These are phyloP conservation scores for Pseudogymnoascus destructans DNA, from an alignment of 2,329 filamentous ascomycete species.

Conservation along the genomic window DNA sequence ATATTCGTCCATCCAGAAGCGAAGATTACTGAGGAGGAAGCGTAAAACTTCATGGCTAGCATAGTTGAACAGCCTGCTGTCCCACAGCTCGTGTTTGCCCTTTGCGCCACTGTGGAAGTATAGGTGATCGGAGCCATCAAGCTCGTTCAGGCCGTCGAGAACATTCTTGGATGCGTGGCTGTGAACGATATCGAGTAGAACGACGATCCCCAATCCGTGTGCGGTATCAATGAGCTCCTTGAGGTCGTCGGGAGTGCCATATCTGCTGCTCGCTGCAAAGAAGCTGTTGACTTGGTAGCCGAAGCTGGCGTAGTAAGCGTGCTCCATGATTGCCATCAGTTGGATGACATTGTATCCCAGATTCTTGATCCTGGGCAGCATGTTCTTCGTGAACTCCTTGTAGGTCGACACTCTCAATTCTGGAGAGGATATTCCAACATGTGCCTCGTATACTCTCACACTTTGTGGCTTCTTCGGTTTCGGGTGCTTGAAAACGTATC, in stretches of 20 bases:
- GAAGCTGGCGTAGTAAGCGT: slow-evolving; percentile 98
- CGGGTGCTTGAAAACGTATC: slow-evolving; percentile 72
- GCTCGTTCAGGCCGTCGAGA: slow-evolving; percentile 85
- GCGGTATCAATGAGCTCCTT: slow-evolving; percentile 95
- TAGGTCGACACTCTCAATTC: slow-evolving; percentile 83
- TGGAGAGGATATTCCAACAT: slow-evolving; percentile 90
- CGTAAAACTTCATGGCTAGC: slow-evolving; percentile 85
- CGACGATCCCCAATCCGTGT: slow-evolving; percentile 77
- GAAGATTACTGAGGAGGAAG: slow-evolving; percentile 89
- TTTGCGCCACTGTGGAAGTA: slow-evolving; percentile 87
- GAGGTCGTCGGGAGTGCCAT: slow-evolving; percentile 83
- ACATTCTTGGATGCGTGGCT: slow-evolving; percentile 98
- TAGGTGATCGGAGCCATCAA: slow-evolving; percentile 86
- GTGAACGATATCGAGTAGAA: slow-evolving; percentile 91
- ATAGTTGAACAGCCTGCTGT: slow-evolving; percentile 95
- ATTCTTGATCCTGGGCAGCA: slow-evolving; percentile 79
- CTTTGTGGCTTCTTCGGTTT: slow-evolving; percentile 74
- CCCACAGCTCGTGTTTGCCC: slow-evolving; percentile 87
- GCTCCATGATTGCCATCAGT: slow-evolving; percentile 98
- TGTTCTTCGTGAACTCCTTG: slow-evolving; percentile 90
- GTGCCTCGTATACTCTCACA: slow-evolving; percentile 93
- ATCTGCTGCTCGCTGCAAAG: slow-evolving; percentile 92
- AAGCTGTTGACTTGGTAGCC: slow-evolving; percentile 99
- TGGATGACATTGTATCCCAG: slow-evolving; percentile 97
- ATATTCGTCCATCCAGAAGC: slow-evolving; percentile 99